phyloP scores from a whole-genome alignment of 148 eudicot species.

The Rhododendron mucronatum region DNA sequence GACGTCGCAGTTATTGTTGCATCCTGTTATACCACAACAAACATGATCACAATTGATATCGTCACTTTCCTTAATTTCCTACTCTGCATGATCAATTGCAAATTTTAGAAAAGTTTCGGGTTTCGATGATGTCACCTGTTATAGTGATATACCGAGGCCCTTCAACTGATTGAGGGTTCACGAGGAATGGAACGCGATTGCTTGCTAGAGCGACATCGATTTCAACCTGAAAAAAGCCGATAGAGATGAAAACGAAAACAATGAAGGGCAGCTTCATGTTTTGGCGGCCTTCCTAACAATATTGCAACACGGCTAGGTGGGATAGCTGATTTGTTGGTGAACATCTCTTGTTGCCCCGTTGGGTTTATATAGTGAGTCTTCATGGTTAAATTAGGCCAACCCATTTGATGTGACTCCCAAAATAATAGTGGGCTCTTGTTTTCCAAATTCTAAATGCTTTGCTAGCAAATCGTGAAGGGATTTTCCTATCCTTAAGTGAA shows the following conservation, averaged over 20 bases:
- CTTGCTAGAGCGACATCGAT: slow-evolving; percentile 13
- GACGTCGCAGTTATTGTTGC: slow-evolving; percentile 53
- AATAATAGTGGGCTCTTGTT: not conserved
- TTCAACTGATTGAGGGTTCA: slow-evolving; percentile 26
- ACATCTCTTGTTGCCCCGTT: not conserved
- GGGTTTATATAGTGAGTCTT: not conserved
- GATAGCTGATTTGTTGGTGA: slow-evolving; percentile 10
- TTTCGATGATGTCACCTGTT: slow-evolving; percentile 23
- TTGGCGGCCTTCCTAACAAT: not conserved
- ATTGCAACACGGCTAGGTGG: not conserved
- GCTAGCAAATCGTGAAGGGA: not conserved
- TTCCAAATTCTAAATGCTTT: not conserved
- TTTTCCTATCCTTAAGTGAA: not conserved
- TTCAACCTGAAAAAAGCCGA: slow-evolving; percentile 5
- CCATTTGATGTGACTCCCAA: slow-evolving; percentile 5
- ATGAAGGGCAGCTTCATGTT: slow-evolving; percentile 8
- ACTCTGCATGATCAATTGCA: not conserved
- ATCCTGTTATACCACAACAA: slow-evolving; percentile 32
- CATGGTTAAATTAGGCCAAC: slow-evolving; percentile 5
- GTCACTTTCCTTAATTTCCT: not conserved
- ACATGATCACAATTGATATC: not conserved
- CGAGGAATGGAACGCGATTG: slow-evolving; percentile 18
- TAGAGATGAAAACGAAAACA: slow-evolving; percentile 9
- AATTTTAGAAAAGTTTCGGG: not conserved
- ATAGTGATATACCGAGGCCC: slow-evolving; percentile 20